phyloP scores from a whole-genome alignment of 2,329 filamentous ascomycete genomes.

The Aspergillus sp. region DNA sequence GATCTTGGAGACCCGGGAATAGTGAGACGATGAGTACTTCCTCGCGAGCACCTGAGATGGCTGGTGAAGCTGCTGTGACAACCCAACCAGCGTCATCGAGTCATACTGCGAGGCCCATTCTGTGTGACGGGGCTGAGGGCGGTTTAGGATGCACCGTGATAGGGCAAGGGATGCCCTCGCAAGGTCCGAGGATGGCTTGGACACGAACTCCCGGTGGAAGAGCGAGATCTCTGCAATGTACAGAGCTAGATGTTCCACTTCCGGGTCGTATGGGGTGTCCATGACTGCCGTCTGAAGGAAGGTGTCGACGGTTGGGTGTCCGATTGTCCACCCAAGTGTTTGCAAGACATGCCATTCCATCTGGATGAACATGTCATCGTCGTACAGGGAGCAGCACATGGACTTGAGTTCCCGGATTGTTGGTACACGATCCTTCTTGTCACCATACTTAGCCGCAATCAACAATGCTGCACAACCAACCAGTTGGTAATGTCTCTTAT shows the following conservation, averaged over 20 bases:
- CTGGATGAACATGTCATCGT: conserved; percentile 99
- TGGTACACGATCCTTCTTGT: conserved; percentile 98
- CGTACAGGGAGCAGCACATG: conserved; percentile 98
- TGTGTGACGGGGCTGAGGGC: conserved; percentile 71
- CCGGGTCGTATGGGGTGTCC: conserved; percentile 72
- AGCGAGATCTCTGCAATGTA: conserved; percentile 95
- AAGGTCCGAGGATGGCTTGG: conserved; percentile 85
- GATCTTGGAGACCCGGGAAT: conserved; percentile 63
- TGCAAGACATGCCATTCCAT: conserved; percentile 99
- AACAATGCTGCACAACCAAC: conserved; percentile 94
- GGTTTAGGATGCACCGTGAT: conserved; percentile 79
- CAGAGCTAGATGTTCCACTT: conserved; percentile 90
- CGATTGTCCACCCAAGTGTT: conserved; percentile 93
- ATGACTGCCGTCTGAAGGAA: conserved; percentile 86
- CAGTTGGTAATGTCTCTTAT: conserved; percentile 98
- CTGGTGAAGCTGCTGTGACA: conserved; percentile 65
- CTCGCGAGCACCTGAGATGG: conserved; percentile 67
- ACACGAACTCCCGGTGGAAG: conserved; percentile 96
- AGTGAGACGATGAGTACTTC: conserved; percentile 67
- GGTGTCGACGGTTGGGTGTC: conserved; percentile 92
- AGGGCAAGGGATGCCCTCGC: conserved; percentile 84
- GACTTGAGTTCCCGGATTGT: conserved; percentile 96
- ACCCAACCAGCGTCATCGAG: conserved; percentile 54
- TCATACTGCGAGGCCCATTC: conserved; percentile 67
- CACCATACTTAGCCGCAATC: conserved; percentile 97